Evolutionary conservation across 108 stramenopile species (phyloP).

Genomic region (Fragilariopsis cylindrus): DNA sequence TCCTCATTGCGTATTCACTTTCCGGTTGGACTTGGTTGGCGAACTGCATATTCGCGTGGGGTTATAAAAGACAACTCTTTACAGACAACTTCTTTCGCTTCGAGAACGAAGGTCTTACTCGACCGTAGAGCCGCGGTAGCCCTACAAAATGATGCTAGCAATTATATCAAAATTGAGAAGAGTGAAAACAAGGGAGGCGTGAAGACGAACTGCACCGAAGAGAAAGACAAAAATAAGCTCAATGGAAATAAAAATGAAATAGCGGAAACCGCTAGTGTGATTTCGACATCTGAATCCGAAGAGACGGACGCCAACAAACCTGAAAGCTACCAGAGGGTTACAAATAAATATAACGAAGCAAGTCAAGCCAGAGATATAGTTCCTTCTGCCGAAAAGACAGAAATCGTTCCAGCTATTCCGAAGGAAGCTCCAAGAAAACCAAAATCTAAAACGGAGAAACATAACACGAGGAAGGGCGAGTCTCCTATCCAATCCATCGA

Average conservation of each 20-base stretch:
- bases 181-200: neutral
- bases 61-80: conserved; percentile 43
- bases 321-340: neutral
- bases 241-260: neutral
- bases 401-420: neutral
- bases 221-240: conserved; percentile 11
- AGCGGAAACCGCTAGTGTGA: neutral
- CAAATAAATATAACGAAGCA: neutral
- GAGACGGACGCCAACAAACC: neutral
- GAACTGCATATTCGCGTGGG: conserved; percentile 55
- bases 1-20: conserved; percentile 24
- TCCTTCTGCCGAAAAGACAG: neutral
- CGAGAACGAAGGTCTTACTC: conserved; percentile 14
- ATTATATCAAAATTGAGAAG: conserved; percentile 3
- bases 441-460: neutral
- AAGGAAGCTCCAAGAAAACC: conserved; percentile 3
- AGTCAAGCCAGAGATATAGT: neutral
- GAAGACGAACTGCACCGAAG: neutral
- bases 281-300: conserved; percentile 5
- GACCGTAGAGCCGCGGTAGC: neutral
- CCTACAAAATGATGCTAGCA: neutral
- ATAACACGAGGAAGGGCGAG: neutral
- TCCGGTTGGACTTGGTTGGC: conserved; percentile 66
- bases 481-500: neutral
- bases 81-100: neutral